Evolutionary conservation across 1,284 basidiomycete species (phyloP), one percentile per base, ranked within the genome.

Genomic region (Malassezia sp.): DNA sequence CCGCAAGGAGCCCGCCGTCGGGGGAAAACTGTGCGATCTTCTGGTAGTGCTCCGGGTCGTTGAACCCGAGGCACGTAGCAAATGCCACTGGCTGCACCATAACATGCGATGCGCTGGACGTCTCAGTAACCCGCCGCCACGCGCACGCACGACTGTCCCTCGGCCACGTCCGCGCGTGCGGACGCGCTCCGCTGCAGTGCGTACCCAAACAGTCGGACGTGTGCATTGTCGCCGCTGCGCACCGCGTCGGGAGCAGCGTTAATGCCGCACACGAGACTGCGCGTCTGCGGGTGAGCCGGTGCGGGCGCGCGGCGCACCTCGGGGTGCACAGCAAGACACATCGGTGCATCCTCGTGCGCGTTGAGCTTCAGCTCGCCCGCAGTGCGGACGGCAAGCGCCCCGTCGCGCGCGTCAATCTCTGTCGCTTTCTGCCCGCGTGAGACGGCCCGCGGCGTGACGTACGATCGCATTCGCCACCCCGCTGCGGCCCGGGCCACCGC

Each of bases 381-480:
- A 14, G 39, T 15, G 17, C 29, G 39, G 5, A 46, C 26, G 18
- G 26, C 14, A 14, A 40, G 28, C 9, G 22, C 34, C 4, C 21
- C 32, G 32, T 35, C 22, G 22, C 28, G 11, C 4, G 18, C 21
- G 28, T 39, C 27, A 1, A 35, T 11, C 33, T 43, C 31, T 3
- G 40, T 23, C 3, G 30, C 12, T 18, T 22, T 32, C 28, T 49
- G 38, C 28, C 31, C 28, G 33, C 22, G 38, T 18, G 33, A 37
- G 18, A 15, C 17, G 15, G 10, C 18, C n/a, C n/a, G n/a, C n/a
- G n/a, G n/a, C n/a, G n/a, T n/a, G 6, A 52, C 57, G 42, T 40
- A 67, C 61, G 26, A 69, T 51, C 2, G 54, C 54, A 31, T 69
- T 69, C 24, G 59, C 48, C 26, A 69, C 61, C 15, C 66, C 66